Conservation (phyloP, 2,329 filamentous ascomycete genomes). For the Sclerotinia borealis region DNA sequence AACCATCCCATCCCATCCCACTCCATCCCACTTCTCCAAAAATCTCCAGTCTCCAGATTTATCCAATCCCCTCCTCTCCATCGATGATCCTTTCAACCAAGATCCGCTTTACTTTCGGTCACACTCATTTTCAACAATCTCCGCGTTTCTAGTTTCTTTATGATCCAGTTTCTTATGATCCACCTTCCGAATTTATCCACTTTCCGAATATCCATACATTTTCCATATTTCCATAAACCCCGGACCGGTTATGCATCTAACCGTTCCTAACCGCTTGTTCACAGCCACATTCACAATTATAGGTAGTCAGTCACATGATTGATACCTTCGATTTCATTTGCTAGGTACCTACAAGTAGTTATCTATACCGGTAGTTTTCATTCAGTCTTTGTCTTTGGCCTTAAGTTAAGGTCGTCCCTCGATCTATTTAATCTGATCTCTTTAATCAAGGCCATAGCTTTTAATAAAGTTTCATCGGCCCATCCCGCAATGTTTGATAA, state of each 20-base stretch:
- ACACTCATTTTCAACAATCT: neutral
- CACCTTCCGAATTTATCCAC: neutral
- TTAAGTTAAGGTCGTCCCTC: too few species aligned
- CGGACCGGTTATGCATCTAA: neutral
- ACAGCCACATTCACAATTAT: too few species aligned
- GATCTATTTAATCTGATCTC: too few species aligned
- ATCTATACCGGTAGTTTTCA: too few species aligned
- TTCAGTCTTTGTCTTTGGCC: too few species aligned
- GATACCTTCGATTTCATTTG: neutral
- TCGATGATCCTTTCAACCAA: neutral
- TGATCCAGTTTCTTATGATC: too few species aligned
- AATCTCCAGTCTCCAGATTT: too few species aligned
- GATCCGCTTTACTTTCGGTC: neutral
- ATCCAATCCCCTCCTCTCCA: neutral
- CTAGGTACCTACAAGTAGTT: neutral
- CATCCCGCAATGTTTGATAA: neutral
- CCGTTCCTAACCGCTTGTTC: too few species aligned
- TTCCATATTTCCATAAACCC: neutral
- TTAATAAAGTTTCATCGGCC: too few species aligned
- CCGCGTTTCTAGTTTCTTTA: neutral
- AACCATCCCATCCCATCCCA: neutral
- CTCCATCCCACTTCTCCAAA: conserved; percentile 1
- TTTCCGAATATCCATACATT: too few species aligned
- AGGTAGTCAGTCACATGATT: conserved; percentile 3
- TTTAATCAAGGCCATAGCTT: too few species aligned